Evolutionary conservation across 2,329 filamentous ascomycete species (phyloP).

Genomic region (Lecanicillium sp.): DNA sequence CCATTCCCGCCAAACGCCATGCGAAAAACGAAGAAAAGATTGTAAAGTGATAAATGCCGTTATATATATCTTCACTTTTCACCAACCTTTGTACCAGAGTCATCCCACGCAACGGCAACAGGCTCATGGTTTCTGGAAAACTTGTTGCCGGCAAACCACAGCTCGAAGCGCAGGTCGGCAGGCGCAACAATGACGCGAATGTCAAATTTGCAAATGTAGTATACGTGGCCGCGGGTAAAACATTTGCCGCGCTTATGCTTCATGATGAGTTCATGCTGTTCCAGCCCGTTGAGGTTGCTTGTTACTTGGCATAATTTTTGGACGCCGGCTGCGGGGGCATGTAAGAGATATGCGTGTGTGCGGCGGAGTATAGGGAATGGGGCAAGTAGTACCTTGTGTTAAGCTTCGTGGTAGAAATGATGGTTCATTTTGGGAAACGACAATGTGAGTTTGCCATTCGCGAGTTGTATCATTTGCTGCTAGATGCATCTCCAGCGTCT

Average conservation of each 20-base stretch:
- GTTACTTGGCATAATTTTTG: slow-evolving; percentile 30
- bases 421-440: slow-evolving; percentile 30
- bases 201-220: slow-evolving; percentile 35
- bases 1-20: no score
- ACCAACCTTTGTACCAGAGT: not conserved
- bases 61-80: not conserved
- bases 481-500: slow-evolving; percentile 26
- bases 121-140: slow-evolving; percentile 31
- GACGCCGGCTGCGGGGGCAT: slow-evolving; percentile 21
- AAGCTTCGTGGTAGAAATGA: slow-evolving; percentile 27
- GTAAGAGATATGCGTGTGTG: not conserved
- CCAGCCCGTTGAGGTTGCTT: slow-evolving; percentile 31
- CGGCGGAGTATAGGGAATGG: not conserved
- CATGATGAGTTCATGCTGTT: slow-evolving; percentile 27
- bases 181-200: slow-evolving; percentile 47
- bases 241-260: slow-evolving; percentile 27
- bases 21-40: no score
- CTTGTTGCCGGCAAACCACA: slow-evolving; percentile 33
- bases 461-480: slow-evolving; percentile 23
- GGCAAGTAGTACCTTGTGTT: slow-evolving; percentile 25
- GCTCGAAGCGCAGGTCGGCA: slow-evolving; percentile 41
- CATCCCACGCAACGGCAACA: slow-evolving; percentile 27
- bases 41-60: no score
- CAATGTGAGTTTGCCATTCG: slow-evolving; percentile 29
- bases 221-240: slow-evolving; percentile 26